Evolutionary conservation across 2,329 filamentous ascomycete genomes (phyloP), one percentile per base, ranked within the genome.

Genomic region (Neofusicoccum umdonicola): DNA sequence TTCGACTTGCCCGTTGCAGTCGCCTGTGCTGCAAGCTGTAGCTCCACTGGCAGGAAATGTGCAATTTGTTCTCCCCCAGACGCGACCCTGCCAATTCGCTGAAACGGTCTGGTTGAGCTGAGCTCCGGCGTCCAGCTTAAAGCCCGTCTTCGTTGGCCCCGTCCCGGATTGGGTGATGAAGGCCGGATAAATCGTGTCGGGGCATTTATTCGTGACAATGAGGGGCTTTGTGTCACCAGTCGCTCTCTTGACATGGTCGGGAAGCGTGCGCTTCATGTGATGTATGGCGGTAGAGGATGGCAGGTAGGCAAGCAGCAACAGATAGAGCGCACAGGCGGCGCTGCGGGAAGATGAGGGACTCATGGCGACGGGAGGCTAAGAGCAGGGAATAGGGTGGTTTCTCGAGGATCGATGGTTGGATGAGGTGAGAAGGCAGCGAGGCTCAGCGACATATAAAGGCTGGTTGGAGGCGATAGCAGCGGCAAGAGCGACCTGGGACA

Each of bases 61-160:
- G 78, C 92, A 96, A 73, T 95, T 95, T 17, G 91, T 94, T 62
- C 92, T 83, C 12, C 88, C 92, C 92, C 91, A 95, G 34, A 95
- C 82, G 62, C 92, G 86, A 9, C 92, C 92, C 73, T 91, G 88
- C 92, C 91, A 96, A 69, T 92, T 86, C 57, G 84, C 80, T 11
- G 87, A 85, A 27, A 95, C 90, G 62, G 83, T 87, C 66, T 93
- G 79, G 47, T 84, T 83, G 66, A 77, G 85, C 62, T 83, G 87
- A 39, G 83, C 79, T 50, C 88, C 87, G 3, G 85, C 74, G 1
- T 77, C 72, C 41, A 94, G 83, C 71, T 87, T 83, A 72, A 94
- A 95, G 8, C 91, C 92, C 19, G 85, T 87, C 11, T 81, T 82
- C 2, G 83, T 82, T 6, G 91, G 90, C 0, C 88, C 88, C 13